Conservation (phyloP, 306 rosid species). For the Heteromeles arbutifolia region DNA sequence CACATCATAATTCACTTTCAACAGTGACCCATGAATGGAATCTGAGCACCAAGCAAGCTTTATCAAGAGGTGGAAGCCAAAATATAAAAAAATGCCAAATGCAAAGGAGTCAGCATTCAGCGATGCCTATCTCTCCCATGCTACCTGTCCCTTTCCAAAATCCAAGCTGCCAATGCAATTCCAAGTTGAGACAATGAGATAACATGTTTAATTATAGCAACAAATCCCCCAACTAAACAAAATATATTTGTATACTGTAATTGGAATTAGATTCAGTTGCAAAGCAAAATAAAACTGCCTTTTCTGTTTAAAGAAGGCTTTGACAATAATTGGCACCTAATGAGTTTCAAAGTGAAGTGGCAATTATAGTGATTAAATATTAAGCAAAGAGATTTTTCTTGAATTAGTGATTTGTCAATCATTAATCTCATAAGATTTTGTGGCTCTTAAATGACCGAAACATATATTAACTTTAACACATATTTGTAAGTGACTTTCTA, state of each 20-base stretch:
- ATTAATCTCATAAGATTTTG: too few species aligned
- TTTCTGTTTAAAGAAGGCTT: too few species aligned
- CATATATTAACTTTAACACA: too few species aligned
- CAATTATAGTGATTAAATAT: too few species aligned
- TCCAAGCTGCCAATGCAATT: constrained; percentile 13
- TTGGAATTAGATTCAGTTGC: not conserved
- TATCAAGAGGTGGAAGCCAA: not conserved
- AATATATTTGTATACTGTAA: not conserved
- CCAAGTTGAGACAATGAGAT: not conserved
- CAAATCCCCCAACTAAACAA: not conserved
- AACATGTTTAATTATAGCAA: not conserved
- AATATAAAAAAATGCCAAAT: constrained; percentile 1
- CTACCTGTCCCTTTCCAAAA: not conserved
- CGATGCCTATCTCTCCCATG: constrained; percentile 1
- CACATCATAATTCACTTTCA: constrained; percentile 17
- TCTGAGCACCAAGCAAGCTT: constrained; percentile 11
- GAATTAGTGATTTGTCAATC: too few species aligned
- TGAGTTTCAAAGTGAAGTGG: too few species aligned
- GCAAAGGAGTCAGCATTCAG: constrained; percentile 3
- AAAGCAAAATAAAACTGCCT: not conserved
- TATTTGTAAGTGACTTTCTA: too few species aligned
- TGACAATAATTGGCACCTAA: not conserved
- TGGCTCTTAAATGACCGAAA: not conserved
- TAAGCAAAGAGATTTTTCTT: too few species aligned
- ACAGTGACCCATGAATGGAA: constrained; percentile 34